These are phyloP conservation scores for Phylloporus sp. DNA, from an alignment of 768 basidiomycete species.

Conservation along the genomic window DNA sequence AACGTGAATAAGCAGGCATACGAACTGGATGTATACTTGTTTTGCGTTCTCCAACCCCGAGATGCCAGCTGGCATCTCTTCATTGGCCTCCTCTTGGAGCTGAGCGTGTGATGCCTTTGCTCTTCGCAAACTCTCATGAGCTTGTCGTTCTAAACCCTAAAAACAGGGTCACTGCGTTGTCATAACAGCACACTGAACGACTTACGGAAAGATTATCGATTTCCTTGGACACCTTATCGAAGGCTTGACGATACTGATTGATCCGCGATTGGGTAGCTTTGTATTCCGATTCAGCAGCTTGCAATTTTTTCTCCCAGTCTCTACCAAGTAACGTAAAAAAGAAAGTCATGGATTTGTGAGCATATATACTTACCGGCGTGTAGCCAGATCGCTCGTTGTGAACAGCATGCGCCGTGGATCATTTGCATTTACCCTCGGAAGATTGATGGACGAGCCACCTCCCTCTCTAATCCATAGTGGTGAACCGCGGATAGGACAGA, in stretches of 20 bases:
- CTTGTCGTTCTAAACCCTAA: conserved; percentile 19
- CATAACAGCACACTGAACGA: neutral
- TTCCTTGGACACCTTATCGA: conserved; percentile 25
- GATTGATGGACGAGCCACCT: conserved; percentile 52
- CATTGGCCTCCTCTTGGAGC: conserved; percentile 60
- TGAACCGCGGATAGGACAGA: neutral
- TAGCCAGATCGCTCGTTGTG: conserved; percentile 47
- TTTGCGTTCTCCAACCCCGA: conserved; percentile 52
- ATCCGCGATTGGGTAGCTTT: conserved; percentile 26
- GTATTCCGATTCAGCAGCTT: conserved; percentile 37
- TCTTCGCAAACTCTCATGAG: conserved; percentile 22
- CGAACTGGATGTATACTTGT: conserved; percentile 36
- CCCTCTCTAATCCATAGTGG: conserved; percentile 49
- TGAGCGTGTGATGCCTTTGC: conserved; percentile 37
- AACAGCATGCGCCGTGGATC: conserved; percentile 48
- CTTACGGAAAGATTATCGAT: conserved; percentile 36
- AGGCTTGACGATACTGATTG: conserved; percentile 28
- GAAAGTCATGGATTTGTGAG: neutral
- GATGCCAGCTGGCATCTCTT: conserved; percentile 65
- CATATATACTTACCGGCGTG: conserved; percentile 41
- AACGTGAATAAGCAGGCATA: neutral
- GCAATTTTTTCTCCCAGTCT: conserved; percentile 41
- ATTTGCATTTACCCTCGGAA: conserved; percentile 27
- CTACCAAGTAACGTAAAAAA: conserved; percentile 30
- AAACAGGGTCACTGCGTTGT: neutral